Evolutionary conservation across 1,284 basidiomycete species (phyloP).

Genomic region (Heterobasidion annosum): DNA sequence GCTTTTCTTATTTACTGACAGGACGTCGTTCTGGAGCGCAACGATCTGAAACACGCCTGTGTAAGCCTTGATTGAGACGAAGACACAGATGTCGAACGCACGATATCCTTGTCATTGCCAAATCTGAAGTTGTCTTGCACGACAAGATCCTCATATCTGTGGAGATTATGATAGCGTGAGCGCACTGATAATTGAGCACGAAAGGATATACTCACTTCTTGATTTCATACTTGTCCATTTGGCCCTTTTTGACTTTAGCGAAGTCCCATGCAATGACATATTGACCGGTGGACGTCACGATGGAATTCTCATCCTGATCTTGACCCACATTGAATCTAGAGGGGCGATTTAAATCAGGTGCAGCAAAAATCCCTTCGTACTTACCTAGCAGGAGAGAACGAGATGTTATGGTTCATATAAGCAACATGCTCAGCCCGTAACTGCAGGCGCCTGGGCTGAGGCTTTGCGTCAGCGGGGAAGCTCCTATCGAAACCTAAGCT

Average conservation of each 20-base stretch:
- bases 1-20: slow-evolving; percentile 90
- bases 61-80: neutral
- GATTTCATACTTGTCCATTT: slow-evolving; percentile 89
- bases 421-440: slow-evolving; percentile 90
- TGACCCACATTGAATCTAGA: slow-evolving; percentile 86
- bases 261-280: slow-evolving; percentile 98
- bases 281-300: slow-evolving; percentile 93
- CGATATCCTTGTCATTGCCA: slow-evolving; percentile 91
- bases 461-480: slow-evolving; percentile 94
- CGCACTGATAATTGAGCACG: neutral
- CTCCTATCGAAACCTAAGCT: slow-evolving; percentile 88
- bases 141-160: slow-evolving; percentile 82
- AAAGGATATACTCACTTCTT: slow-evolving; percentile 50
- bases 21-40: slow-evolving; percentile 89
- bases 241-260: slow-evolving; percentile 87
- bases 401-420: slow-evolving; percentile 87
- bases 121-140: slow-evolving; percentile 97
- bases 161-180: slow-evolving; percentile 10
- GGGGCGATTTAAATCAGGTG: neutral
- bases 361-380: slow-evolving; percentile 8
- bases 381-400: slow-evolving; percentile 88
- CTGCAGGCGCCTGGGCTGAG: slow-evolving; percentile 84
- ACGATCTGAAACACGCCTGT: slow-evolving; percentile 55
- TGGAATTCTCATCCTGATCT: slow-evolving; percentile 86
- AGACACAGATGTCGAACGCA: slow-evolving; percentile 27